These are phyloP conservation scores for Acanthamoeba sp. DNA, from an alignment of 208 protist species.

Conservation along the genomic window DNA sequence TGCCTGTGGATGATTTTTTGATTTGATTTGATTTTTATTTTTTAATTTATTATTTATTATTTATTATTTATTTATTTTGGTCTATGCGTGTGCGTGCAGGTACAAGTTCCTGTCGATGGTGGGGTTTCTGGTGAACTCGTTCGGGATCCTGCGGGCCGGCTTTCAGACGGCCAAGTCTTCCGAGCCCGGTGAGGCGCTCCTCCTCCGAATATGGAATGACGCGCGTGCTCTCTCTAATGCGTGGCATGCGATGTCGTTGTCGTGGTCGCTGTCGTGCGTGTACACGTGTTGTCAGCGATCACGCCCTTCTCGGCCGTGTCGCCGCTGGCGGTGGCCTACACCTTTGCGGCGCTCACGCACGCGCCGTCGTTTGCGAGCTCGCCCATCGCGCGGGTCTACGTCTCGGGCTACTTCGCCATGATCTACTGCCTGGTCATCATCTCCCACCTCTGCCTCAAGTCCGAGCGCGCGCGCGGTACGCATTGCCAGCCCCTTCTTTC, in stretches of 20 bases:
- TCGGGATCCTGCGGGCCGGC: slow-evolving; percentile 61
- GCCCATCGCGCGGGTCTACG: slow-evolving; percentile 49
- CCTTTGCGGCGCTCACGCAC: slow-evolving; percentile 53
- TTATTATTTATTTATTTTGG: neutral
- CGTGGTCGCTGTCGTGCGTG: neutral
- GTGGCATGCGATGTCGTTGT: neutral
- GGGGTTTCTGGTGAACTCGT: slow-evolving; percentile 59
- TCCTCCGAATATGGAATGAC: too few relatives aligned
- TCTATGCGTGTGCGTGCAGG: neutral
- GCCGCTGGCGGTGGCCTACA: slow-evolving; percentile 35
- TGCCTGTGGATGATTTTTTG: too few relatives aligned
- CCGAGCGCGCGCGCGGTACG: slow-evolving; percentile 7
- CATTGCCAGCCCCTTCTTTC: too few relatives aligned
- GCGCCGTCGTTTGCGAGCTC: slow-evolving; percentile 37
- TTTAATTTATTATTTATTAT: too few relatives aligned
- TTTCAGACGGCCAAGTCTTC: slow-evolving; percentile 63
- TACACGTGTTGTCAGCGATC: neutral
- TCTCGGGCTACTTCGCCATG: slow-evolving; percentile 57
- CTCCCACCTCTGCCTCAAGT: slow-evolving; percentile 46
- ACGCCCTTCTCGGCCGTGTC: slow-evolving; percentile 54
- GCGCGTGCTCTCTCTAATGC: too few relatives aligned
- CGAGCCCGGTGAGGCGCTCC: neutral
- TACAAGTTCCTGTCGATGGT: slow-evolving; percentile 70
- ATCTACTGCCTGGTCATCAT: slow-evolving; percentile 74
- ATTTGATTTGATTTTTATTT: too few relatives aligned